Evolutionary conservation across 257 asterid species (phyloP).

Genomic region (Solanum habrochaites): DNA sequence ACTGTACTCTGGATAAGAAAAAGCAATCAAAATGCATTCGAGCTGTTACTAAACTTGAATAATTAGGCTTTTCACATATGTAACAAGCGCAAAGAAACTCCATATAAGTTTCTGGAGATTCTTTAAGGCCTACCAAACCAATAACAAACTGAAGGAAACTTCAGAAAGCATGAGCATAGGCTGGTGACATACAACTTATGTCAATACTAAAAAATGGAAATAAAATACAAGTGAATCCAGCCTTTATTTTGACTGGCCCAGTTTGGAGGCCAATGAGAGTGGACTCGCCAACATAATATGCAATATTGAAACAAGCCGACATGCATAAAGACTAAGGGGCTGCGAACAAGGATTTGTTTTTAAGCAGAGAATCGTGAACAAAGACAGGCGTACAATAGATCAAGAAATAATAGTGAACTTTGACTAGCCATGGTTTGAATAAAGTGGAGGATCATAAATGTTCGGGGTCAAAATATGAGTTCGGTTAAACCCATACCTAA

Average conservation of each 20-base stretch:
- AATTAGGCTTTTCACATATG: background rate
- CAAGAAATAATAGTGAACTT: background rate
- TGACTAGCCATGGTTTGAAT: background rate
- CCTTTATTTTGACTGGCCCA: background rate
- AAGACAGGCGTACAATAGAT: background rate
- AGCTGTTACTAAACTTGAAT: constrained; percentile 1
- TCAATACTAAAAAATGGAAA: background rate
- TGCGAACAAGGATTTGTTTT: background rate
- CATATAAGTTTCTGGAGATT: background rate
- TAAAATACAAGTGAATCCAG: background rate
- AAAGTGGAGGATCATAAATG: background rate
- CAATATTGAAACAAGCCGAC: background rate
- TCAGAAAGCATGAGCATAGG: background rate
- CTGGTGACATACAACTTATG: background rate
- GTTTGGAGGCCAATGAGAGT: background rate
- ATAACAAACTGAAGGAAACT: background rate
- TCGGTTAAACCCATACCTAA: background rate
- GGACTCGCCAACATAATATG: background rate
- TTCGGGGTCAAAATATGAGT: background rate
- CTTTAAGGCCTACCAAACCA: background rate
- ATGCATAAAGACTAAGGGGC: too few relatives aligned
- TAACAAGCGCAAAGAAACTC: background rate
- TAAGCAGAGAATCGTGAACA: background rate
- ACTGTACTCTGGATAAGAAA: constrained; percentile 58
- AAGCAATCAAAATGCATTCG: constrained; percentile 3